Evolutionary conservation across 2,329 filamentous ascomycete species (phyloP), one percentile per base, ranked within the genome.

Genomic region (Pseudogymnoascus sp.): DNA sequence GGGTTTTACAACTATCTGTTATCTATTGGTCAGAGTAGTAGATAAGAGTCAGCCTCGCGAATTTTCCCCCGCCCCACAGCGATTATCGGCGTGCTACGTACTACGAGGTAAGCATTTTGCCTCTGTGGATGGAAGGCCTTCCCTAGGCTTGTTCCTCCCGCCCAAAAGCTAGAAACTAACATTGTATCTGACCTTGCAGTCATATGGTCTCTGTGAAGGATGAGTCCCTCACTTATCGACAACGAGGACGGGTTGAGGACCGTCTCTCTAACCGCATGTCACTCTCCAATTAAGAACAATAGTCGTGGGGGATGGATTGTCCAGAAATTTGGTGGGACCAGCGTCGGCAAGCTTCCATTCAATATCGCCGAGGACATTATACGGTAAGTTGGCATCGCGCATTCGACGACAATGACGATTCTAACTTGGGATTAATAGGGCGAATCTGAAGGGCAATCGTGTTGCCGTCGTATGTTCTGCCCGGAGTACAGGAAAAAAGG

Each of bases 401-500:
- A 15, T 52, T 52, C 23, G 26, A 52, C 45, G 37, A 30, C 26
- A 26, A 56, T 45, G 26, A 15, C 33, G 13, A 21, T n/a, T 34
- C 61, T 64, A 33, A 58, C 26, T 19, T 21, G 23, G 28, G 59
- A 61, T 60, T 61, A 52, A 28, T 19, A 87, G 84, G 66, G 76
- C 80, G 18, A 81, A 79, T 71, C 74, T 95, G 60, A 77, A 77
- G 59, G 77, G 83, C 61, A 85, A 90, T 70, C 86, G 86, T 72
- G 85, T 96, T 65, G 92, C 91, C 60, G 87, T 99, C 61, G 92
- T 99, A 61, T 99, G 94, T 76, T 99, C 94, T 63, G 94, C 94
- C 39, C 82, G 94, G 71, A 96, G 91, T 75, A 94, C 89, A 62
- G 92, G 90, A 64, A 95, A 92, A 72, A 99, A 99, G 77, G 83